Evolutionary conservation across 495 filamentous ascomycete species (phyloP).

Genomic region (Apodospora peruviana): DNA sequence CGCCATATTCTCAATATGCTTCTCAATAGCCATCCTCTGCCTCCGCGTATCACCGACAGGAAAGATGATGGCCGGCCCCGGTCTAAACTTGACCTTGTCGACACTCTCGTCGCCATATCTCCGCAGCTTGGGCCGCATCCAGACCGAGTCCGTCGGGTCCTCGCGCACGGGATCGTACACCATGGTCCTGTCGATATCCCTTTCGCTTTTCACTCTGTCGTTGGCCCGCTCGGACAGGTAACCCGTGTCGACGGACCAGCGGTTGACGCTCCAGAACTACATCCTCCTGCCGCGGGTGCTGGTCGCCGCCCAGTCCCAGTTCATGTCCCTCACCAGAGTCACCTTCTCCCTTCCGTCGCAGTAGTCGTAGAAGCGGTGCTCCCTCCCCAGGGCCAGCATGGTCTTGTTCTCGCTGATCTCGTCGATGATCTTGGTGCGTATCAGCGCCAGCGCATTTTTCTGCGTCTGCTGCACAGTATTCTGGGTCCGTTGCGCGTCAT

Average conservation of each 20-base stretch:
- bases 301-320: slow-evolving; percentile 20
- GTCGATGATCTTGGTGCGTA: slow-evolving; percentile 17
- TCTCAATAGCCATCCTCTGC: slow-evolving; percentile 15
- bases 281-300: background rate
- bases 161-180: slow-evolving; percentile 9
- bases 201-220: slow-evolving; percentile 2
- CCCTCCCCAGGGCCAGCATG: slow-evolving; percentile 19
- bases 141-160: slow-evolving; percentile 14
- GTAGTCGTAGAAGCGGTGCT: slow-evolving; percentile 2
- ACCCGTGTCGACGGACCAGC: slow-evolving; percentile 16
- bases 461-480: too few relatives aligned
- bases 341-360: slow-evolving; percentile 7
- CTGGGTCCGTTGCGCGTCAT: too few relatives aligned
- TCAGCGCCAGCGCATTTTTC: background rate
- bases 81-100: slow-evolving; percentile 8
- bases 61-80: slow-evolving; percentile 14
- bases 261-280: slow-evolving; percentile 19
- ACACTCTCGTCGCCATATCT: slow-evolving; percentile 12
- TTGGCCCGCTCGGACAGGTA: slow-evolving; percentile 4
- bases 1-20: slow-evolving; percentile 15
- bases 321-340: slow-evolving; percentile 9
- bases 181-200: slow-evolving; percentile 13
- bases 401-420: slow-evolving; percentile 19
- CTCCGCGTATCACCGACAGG: slow-evolving; percentile 20
- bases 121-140: slow-evolving; percentile 11